Evolutionary conservation across 2,329 filamentous ascomycete genomes (phyloP), one percentile per base, ranked within the genome.

Genomic region (Penicillium sp.): DNA sequence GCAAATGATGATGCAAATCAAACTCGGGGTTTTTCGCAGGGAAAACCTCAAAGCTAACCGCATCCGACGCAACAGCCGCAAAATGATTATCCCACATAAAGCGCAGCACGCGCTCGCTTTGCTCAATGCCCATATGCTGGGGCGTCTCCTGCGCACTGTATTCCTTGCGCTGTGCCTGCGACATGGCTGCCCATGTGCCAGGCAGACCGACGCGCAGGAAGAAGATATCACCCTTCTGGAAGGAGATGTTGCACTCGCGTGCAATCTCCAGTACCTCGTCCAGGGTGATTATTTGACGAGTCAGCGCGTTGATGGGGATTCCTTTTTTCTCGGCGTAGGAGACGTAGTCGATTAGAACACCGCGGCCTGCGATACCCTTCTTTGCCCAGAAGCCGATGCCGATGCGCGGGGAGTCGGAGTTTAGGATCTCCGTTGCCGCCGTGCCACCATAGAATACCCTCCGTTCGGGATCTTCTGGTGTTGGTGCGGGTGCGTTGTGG

Each of bases 81-180:
- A 84, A 83, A 40, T 76, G 73, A 47, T 76, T 72, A 46, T 83
- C 77, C 80, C 81, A 84, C 18, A 84, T 67, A 74, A 81, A 85
- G 12, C 75, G 70, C 6, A 82, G 68, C 9, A 77, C 66, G 3
- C 65, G 66, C 57, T 71, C 68, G 15, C 65, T 70, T 53, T 71
- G 68, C 55, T 71, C 68, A 15, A 71, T 61, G 0, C 68, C 68
- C 6, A 66, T 64, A 54, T 70, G 68, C 32, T 66, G 60, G 2
- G 68, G 68, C 37, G 44, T 54, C 3, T 44, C 29, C 47, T 69
- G 67, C 27, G 63, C 54, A 31, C 66, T 66, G 42, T 71, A 71
- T 9, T 50, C 46, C 25, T 55, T 18, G 15, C 59, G 65, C 44
- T 68, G 55, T 4, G 54, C 54, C 3, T 55, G 50, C 1, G 55